A percentile compares a stretch with the other conserved stretches of the same genome.
Conservation (phyloP, 768 basidiomycete genomes). For the Pleurotus platypus region DNA sequence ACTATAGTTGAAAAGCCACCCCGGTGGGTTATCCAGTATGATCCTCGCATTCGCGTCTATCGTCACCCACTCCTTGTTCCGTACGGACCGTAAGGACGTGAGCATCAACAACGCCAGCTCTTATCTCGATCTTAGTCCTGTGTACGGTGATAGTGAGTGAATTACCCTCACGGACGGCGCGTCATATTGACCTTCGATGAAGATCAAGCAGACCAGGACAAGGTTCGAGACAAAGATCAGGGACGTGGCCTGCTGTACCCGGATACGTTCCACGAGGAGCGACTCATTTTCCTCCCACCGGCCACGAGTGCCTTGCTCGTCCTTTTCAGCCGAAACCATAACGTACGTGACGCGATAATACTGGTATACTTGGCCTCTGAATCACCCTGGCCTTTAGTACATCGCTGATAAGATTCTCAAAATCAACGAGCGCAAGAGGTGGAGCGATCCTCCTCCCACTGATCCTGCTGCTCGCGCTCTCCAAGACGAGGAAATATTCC, state of each 20-base stretch:
- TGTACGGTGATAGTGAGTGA: constrained; percentile 47
- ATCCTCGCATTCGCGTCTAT: constrained; percentile 67
- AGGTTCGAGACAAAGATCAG: constrained; percentile 40
- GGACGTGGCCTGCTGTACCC: constrained; percentile 51
- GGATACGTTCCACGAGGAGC: constrained; percentile 51
- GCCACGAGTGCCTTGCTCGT: constrained; percentile 50
- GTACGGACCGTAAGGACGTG: constrained; percentile 37
- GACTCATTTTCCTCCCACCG: constrained; percentile 51
- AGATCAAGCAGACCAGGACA: constrained; percentile 34
- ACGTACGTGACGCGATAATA: constrained; percentile 27
- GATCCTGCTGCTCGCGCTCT: constrained; percentile 18
- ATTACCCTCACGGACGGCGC: not conserved
- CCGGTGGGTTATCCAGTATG: constrained; percentile 55
- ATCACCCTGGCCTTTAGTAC: constrained; percentile 42
- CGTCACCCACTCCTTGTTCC: constrained; percentile 58
- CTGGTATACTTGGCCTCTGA: constrained; percentile 44
- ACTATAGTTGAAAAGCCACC: constrained; percentile 24
- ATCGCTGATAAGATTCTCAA: constrained; percentile 48
- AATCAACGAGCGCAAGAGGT: constrained; percentile 52
- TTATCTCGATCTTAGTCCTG: constrained; percentile 53
- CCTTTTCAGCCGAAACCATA: constrained; percentile 57
- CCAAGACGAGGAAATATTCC: constrained; percentile 58
- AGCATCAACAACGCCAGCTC: constrained; percentile 49
- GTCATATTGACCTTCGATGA: not conserved
- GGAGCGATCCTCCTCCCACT: constrained; percentile 36